These are phyloP conservation scores for Besnoitia besnoiti DNA, from an alignment of 169 alveolate species.

Conservation along the genomic window DNA sequence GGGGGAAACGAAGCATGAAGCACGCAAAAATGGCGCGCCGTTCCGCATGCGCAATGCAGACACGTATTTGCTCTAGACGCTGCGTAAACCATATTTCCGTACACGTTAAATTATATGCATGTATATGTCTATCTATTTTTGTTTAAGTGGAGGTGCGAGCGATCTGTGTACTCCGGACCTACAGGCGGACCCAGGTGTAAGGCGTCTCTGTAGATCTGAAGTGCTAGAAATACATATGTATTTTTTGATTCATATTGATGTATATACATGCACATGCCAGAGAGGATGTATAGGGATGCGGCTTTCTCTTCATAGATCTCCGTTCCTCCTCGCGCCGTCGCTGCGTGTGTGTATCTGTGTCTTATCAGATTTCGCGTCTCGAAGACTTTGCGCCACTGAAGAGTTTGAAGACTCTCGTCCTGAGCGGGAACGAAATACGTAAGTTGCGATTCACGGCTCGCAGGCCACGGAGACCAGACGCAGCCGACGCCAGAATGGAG, in stretches of 20 bases:
- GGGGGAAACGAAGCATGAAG: too few species aligned
- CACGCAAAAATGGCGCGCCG: too few species aligned
- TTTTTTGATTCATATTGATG: not conserved
- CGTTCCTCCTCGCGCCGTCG: not conserved
- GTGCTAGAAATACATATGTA: not conserved
- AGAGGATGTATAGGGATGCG: not conserved
- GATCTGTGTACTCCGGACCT: too few species aligned
- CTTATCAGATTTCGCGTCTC: not conserved
- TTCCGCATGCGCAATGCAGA: too few species aligned
- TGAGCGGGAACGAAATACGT: not conserved
- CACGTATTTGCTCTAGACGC: too few species aligned
- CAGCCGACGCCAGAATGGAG: too few species aligned
- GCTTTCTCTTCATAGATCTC: not conserved
- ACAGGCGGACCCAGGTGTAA: too few species aligned
- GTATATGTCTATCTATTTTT: not conserved
- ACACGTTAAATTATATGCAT: not conserved
- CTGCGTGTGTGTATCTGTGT: not conserved
- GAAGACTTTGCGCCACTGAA: not conserved
- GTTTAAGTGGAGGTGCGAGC: too few species aligned
- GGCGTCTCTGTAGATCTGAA: too few species aligned
- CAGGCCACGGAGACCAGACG: too few species aligned
- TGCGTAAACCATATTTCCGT: not conserved
- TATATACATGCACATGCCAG: not conserved
- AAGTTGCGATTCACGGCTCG: too few species aligned
- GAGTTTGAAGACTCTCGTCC: conserved; percentile 15